phyloP scores from a whole-genome alignment of 2,329 filamentous ascomycete genomes.

The Lecanoromycetidae sp. region DNA sequence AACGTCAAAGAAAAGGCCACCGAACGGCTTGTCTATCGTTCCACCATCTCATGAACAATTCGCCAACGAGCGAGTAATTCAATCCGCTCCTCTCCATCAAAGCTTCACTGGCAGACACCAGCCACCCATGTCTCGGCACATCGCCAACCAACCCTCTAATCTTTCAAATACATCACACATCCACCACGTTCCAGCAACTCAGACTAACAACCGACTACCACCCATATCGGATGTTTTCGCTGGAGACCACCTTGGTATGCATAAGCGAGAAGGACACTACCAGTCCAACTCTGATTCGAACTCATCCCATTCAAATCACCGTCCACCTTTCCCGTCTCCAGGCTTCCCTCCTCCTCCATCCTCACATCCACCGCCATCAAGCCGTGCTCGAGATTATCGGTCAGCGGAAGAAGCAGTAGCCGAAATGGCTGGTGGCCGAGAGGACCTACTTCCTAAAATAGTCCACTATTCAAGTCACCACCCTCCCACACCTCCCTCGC shows the following conservation, averaged over 20 bases:
- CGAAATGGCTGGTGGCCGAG: constrained; percentile 77
- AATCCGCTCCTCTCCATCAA: constrained; percentile 88
- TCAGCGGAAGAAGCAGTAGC: constrained; percentile 93
- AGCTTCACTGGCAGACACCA: constrained; percentile 87
- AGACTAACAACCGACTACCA: constrained; percentile 83
- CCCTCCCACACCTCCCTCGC: constrained; percentile 84
- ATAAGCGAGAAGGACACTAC: constrained; percentile 27
- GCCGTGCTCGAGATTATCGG: constrained; percentile 71
- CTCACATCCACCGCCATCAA: constrained; percentile 41
- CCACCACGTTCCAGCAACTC: constrained; percentile 74
- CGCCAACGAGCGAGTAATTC: constrained; percentile 85
- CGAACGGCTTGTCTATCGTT: constrained; percentile 86
- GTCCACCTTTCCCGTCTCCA: constrained; percentile 64
- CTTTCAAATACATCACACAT: constrained; percentile 78
- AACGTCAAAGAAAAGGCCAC: constrained; percentile 61
- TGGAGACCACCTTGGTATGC: constrained; percentile 50
- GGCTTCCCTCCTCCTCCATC: constrained; percentile 53
- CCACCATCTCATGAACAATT: constrained; percentile 86
- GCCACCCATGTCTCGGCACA: constrained; percentile 62
- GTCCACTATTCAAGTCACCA: constrained; percentile 88
- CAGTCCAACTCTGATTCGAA: constrained; percentile 50
- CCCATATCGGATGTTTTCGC: constrained; percentile 93
- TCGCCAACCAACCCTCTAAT: constrained; percentile 70
- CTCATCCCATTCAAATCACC: constrained; percentile 50
- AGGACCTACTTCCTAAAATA: constrained; percentile 82